Base-by-base conservation (phyloP, 2,329 filamentous ascomycete species). In the Stachybotrys echinatus region DNA sequence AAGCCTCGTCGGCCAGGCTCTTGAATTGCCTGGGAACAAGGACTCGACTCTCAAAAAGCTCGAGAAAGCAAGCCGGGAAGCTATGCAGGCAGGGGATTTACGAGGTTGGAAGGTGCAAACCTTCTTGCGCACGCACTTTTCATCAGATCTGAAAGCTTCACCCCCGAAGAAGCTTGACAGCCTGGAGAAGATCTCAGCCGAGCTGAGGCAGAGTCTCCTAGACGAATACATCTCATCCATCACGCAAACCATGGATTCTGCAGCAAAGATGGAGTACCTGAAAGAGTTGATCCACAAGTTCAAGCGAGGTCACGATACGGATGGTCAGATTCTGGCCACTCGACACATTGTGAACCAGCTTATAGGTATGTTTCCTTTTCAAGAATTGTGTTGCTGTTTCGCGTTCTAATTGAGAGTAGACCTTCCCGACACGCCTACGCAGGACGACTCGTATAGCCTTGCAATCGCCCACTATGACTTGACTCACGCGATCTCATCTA, bases 71-170 rank as follows among this genome's bases (percentile, higher is more conserved):
- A 69, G 65, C 45, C 58, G 56, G 23, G 50, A 63, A 20, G 62
- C 64, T 1, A 68, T 74, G 58, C 43, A 58, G 6, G 52, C 58
- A 5, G 70, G 69, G 1, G 64, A 71, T 23, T 27, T 72, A 14
- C 60, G 64, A 23, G 74, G 72, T 6, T 79, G 76, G 75, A 71
- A 71, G 53, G 55, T 76, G 23, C 68, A 72, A 48, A 69, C 65
- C 3, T 74, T 79, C 48, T 55, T 79, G 8, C 64, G 65, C 5
- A 69, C 59, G 5, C 64, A 71, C 46, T 63, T 74, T 20, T 58
- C 64, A 1, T 53, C 62, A 5, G 54, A 61, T 1, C 50, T 72
- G 18, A 59, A 64, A 6, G 60, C 62, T 0, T 53, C 68, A 7
- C 64, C 63, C 3, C 68, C 67, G 2, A 66, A 64, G 5, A 60